These are phyloP conservation scores for Hemisphaericaspora lyxosophila DNA, from an alignment of 1,139 yeast genomes.

Conservation along the genomic window DNA sequence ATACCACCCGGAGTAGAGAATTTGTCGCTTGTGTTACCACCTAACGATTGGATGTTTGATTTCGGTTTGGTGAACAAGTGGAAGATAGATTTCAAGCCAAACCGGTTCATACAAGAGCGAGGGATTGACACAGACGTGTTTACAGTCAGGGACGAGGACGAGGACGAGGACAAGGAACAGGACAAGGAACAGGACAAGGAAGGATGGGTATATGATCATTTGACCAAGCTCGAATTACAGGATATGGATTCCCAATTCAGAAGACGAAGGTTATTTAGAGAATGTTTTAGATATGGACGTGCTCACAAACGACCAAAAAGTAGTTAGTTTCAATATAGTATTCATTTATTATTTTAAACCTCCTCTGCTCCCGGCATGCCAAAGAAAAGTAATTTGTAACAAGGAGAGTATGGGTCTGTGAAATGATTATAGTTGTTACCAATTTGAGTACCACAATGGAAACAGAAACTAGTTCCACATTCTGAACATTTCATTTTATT, in stretches of 20 bases:
- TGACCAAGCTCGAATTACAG: slow-evolving; percentile 21
- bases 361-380: slow-evolving; percentile 48
- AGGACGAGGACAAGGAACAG: slow-evolving; percentile 36
- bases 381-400: slow-evolving; percentile 55
- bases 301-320: slow-evolving; percentile 11
- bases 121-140: slow-evolving; percentile 28
- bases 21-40: slow-evolving; percentile 61
- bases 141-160: slow-evolving; percentile 36
- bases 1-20: slow-evolving; percentile 64
- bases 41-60: slow-evolving; percentile 74
- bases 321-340: not conserved
- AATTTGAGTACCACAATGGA: slow-evolving; percentile 50
- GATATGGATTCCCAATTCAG: slow-evolving; percentile 42
- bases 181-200: too few species aligned
- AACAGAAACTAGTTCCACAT: slow-evolving; percentile 56
- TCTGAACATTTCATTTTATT: slow-evolving; percentile 62
- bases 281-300: slow-evolving; percentile 45
- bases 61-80: slow-evolving; percentile 56
- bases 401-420: slow-evolving; percentile 38
- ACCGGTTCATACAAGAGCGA: slow-evolving; percentile 53
- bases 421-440: slow-evolving; percentile 58
- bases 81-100: slow-evolving; percentile 59
- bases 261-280: slow-evolving; percentile 54
- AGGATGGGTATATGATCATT: slow-evolving; percentile 45
- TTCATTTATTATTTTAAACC: slow-evolving; percentile 1